These are phyloP conservation scores for Lanmaoa rubissima DNA, from an alignment of 768 basidiomycete species.

Conservation along the genomic window DNA sequence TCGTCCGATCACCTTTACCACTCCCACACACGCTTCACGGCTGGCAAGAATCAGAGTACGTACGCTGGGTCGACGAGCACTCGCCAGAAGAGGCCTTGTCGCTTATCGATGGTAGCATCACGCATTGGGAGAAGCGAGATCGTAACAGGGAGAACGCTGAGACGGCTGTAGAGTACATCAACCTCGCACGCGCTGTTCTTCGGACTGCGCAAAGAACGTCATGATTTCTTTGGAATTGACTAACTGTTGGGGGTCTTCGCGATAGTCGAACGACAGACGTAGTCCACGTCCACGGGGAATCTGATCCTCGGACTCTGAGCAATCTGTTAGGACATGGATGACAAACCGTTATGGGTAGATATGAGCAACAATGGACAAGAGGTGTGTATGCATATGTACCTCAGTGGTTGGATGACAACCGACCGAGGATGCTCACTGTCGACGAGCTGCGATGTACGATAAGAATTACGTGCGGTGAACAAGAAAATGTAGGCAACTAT, in stretches of 20 bases:
- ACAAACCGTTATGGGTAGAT: too few relatives aligned
- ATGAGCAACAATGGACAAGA: too few relatives aligned
- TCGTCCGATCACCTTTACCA: constrained; percentile 83
- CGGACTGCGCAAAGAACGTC: constrained; percentile 33
- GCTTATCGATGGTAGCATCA: constrained; percentile 75
- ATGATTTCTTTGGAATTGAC: constrained; percentile 4
- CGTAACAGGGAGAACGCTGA: constrained; percentile 47
- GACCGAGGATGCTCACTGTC: too few relatives aligned
- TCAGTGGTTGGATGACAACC: too few relatives aligned
- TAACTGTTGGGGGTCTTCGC: not conserved
- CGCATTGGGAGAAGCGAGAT: constrained; percentile 77
- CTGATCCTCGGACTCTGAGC: not conserved
- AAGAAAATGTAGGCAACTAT: too few relatives aligned
- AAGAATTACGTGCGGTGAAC: too few relatives aligned
- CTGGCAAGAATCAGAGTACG: constrained; percentile 96
- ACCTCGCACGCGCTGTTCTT: constrained; percentile 67
- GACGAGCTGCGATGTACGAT: too few relatives aligned
- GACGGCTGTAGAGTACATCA: constrained; percentile 58
- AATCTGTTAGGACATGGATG: too few relatives aligned
- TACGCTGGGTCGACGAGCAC: constrained; percentile 94
- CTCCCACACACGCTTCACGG: constrained; percentile 88
- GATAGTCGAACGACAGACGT: not conserved
- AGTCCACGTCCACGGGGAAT: not conserved
- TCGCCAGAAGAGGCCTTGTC: constrained; percentile 74
- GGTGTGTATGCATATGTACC: too few relatives aligned